A percentile compares a stretch with the other conserved stretches of the same genome.
phyloP scores from a whole-genome alignment of 257 asterid species.

The Penstemon barbatus region DNA sequence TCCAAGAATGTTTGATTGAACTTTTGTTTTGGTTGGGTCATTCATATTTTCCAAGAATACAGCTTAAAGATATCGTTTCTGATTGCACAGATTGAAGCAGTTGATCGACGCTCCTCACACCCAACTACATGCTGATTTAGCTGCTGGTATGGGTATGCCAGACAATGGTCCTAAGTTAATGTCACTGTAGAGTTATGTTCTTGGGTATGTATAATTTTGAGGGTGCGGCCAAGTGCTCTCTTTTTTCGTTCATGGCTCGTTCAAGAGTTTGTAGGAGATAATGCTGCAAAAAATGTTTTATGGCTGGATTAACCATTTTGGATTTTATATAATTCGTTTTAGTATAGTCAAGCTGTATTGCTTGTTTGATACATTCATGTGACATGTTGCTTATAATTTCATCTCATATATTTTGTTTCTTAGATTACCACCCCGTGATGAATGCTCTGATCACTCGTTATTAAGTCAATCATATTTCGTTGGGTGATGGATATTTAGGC shows the following conservation, averaged over 20 bases:
- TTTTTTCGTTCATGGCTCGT: background rate
- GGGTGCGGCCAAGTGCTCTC: background rate
- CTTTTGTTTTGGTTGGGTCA: background rate
- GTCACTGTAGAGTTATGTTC: constrained; percentile 40
- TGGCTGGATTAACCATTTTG: background rate
- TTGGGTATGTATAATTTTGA: background rate
- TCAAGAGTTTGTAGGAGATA: constrained; percentile 8
- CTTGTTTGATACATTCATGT: background rate
- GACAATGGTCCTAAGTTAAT: constrained; percentile 94
- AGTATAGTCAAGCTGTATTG: constrained; percentile 16
- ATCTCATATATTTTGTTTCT: no score
- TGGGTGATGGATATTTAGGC: no score
- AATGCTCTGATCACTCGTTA: no score
- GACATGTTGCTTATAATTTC: no score
- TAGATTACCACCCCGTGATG: no score
- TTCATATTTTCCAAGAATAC: background rate
- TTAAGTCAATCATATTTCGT: no score
- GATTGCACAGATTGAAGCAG: constrained; percentile 58
- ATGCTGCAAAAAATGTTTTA: constrained; percentile 13
- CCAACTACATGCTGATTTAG: constrained; percentile 85
- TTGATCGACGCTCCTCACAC: constrained; percentile 92
- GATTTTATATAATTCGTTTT: constrained; percentile 2
- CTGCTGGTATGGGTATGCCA: constrained; percentile 97
- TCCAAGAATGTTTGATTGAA: background rate
- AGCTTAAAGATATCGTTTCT: background rate